Evolutionary conservation across 352 stramenopile genomes (phyloP).

Genomic region (Sclerospora graminicola): DNA sequence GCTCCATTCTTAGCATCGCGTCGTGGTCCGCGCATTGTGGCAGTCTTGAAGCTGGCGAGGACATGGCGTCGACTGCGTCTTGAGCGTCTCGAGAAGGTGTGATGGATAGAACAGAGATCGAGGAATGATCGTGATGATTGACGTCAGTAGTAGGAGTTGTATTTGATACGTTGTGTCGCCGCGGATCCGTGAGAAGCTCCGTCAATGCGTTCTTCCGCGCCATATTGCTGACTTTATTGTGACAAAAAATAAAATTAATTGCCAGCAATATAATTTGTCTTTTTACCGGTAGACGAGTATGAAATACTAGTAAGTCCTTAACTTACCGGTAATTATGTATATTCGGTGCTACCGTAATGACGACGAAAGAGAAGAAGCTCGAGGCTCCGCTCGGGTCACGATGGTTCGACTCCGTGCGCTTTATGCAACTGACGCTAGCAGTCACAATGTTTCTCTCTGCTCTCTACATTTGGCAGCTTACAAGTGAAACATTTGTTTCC

Average conservation of each 20-base stretch:
- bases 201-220: slow-evolving; percentile 20
- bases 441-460: slow-evolving; percentile 48
- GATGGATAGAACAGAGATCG: background rate
- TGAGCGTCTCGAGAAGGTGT: background rate
- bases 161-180: slow-evolving; percentile 10
- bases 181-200: slow-evolving; percentile 20
- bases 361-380: background rate
- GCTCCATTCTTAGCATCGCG: slow-evolving; percentile 37
- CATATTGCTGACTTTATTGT: slow-evolving; percentile 24
- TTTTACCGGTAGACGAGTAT: no score
- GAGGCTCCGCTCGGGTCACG: slow-evolving; percentile 3
- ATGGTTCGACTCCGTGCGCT: slow-evolving; percentile 38
- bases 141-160: background rate
- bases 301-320: no score
- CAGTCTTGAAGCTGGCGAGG: slow-evolving; percentile 1
- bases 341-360: no score
- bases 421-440: slow-evolving; percentile 59
- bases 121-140: background rate
- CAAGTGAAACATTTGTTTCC: slow-evolving; percentile 25
- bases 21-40: slow-evolving; percentile 8
- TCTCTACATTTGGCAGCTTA: slow-evolving; percentile 66
- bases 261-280: no score
- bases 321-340: no score
- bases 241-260: no score
- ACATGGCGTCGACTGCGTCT: slow-evolving; percentile 8